Evolutionary conservation across 164 flowering plant genomes (phyloP).

Genomic region (Vitis cinerea): DNA sequence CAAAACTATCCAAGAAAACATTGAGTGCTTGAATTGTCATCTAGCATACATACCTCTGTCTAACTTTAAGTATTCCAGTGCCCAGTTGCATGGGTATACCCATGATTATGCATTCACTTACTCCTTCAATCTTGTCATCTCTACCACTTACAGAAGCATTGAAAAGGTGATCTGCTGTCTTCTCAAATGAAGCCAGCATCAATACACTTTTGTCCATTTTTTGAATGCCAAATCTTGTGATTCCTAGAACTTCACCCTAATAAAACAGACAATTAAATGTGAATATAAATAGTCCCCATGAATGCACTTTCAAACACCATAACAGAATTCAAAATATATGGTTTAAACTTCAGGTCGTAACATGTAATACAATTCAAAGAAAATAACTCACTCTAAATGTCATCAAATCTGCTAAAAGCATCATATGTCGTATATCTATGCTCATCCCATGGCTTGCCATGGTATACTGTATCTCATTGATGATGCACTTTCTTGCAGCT

Average conservation of each 20-base stretch:
- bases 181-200: constrained; percentile 92
- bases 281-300: neutral
- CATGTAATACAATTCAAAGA: constrained; percentile 1
- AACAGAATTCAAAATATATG: neutral
- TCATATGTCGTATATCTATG: constrained; percentile 94
- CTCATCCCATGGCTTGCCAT: constrained; percentile 85
- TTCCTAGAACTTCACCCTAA: constrained; percentile 77
- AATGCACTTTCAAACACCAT: neutral
- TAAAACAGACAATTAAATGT: constrained; percentile 10
- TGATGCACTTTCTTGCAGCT: constrained; percentile 82
- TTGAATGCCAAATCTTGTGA: constrained; percentile 41
- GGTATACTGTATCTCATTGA: constrained; percentile 69
- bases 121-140: constrained; percentile 78
- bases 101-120: constrained; percentile 92
- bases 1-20: too few species aligned
- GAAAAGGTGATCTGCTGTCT: constrained; percentile 74
- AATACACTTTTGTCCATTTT: constrained; percentile 56
- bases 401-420: constrained; percentile 95
- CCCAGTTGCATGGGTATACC: constrained; percentile 90
- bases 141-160: constrained; percentile 71
- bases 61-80: constrained; percentile 82
- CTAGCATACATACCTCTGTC: constrained; percentile 51
- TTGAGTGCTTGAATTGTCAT: neutral
- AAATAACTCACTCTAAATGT: constrained; percentile 61
- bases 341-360: neutral